A percentile compares a stretch with the other conserved stretches of the same genome.
Conservation (phyloP, 768 basidiomycete species). For the Cyclocybe aegerita region DNA sequence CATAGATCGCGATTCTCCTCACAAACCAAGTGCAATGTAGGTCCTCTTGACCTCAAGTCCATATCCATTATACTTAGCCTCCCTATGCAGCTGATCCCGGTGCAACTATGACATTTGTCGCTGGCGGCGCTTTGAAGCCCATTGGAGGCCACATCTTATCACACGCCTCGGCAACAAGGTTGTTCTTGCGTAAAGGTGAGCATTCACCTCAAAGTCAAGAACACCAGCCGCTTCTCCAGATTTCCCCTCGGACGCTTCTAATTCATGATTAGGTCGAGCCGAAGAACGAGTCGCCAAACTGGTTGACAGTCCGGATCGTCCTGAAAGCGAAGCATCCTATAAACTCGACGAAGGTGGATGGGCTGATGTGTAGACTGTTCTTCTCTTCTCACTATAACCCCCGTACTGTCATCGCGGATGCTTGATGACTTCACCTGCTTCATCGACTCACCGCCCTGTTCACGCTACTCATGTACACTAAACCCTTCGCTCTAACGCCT, state of each 20-base stretch:
- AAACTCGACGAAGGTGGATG: constrained; percentile 91
- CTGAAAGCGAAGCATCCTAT: constrained; percentile 90
- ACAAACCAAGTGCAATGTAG: constrained; percentile 93
- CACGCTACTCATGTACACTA: no score
- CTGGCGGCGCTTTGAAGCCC: constrained; percentile 89
- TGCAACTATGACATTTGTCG: constrained; percentile 93
- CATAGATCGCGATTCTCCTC: constrained; percentile 77
- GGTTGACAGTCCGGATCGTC: constrained; percentile 86
- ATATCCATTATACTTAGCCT: not conserved
- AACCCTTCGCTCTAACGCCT: no score
- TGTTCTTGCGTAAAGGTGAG: constrained; percentile 85
- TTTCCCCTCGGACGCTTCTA: not conserved
- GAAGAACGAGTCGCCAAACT: constrained; percentile 91
- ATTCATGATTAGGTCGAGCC: constrained; percentile 61
- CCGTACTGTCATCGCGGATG: not conserved
- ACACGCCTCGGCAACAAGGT: constrained; percentile 83
- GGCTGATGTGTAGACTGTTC: constrained; percentile 65
- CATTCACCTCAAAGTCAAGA: not conserved
- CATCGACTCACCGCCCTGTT: no score
- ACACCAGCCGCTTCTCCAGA: not conserved
- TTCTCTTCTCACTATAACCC: not conserved
- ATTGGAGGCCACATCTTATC: constrained; percentile 90
- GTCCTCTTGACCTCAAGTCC: constrained; percentile 12
- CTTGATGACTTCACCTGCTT: no score
- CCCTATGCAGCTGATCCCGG: constrained; percentile 78